Evolutionary conservation across 345 rosid species (phyloP).

Genomic region (Moringa oleifera): DNA sequence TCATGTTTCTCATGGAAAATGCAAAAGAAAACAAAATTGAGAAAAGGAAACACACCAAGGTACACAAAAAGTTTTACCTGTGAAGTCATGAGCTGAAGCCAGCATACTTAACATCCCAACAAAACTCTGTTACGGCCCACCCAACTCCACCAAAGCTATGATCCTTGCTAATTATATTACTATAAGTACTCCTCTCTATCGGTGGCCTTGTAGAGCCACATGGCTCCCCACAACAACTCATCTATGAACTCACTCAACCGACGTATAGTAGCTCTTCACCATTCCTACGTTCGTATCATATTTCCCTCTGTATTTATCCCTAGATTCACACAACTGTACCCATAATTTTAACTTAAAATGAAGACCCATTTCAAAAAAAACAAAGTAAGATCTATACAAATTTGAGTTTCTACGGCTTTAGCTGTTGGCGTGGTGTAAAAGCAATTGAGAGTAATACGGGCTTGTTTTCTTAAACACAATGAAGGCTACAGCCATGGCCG

Average conservation of each 20-base stretch:
- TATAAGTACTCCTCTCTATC: constrained; percentile 48
- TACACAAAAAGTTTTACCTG: constrained; percentile 43
- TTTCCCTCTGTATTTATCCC: constrained; percentile 69
- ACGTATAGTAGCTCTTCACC: constrained; percentile 80
- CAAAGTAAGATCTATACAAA: too few species aligned
- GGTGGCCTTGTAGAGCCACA: constrained; percentile 96
- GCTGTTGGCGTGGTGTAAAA: constrained; percentile 93
- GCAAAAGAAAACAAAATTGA: neutral
- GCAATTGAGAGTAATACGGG: constrained; percentile 83
- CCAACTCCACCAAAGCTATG: constrained; percentile 64
- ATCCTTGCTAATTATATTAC: constrained; percentile 59
- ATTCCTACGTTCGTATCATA: constrained; percentile 67
- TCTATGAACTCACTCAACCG: constrained; percentile 95
- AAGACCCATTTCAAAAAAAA: too few species aligned
- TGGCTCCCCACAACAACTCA: constrained; percentile 91
- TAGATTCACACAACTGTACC: constrained; percentile 84
- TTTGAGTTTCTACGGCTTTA: too few species aligned
- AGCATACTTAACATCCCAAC: constrained; percentile 97
- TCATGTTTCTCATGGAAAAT: neutral
- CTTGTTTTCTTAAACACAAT: constrained; percentile 66
- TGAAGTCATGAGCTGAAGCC: constrained; percentile 82
- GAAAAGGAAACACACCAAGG: neutral
- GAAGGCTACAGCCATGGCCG: constrained; percentile 94
- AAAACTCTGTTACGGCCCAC: constrained; percentile 91
- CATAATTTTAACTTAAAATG: too few species aligned